Base-by-base conservation (phyloP, 345 rosid species). In the Sapria himalayana region DNA sequence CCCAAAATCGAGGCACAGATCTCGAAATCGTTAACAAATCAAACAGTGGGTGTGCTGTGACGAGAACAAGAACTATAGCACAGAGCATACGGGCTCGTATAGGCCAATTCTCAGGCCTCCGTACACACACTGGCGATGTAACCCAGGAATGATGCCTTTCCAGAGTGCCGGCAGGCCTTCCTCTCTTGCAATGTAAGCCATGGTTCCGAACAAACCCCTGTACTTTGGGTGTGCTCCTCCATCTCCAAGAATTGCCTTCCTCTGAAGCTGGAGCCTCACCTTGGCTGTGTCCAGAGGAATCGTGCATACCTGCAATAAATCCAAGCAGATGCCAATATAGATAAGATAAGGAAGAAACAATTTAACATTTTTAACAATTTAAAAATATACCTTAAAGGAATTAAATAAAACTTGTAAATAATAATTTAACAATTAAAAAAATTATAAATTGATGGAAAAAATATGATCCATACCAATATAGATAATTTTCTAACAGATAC, bases 251-350 rank as follows among this genome's bases (percentile, higher is more conserved):
- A 58, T 49, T 22, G 70, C 67, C 50, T 66, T 72, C 60, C 78
- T 76, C 48, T 91, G 99, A 37, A 91, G 95, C 73, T 91, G 99
- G 48, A 91, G 99, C 69, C 99, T 77, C 29, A 91, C 99, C 64
- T 91, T 84, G 21, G 99, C 99, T 60, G 92, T 80, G 62, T 84
- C 95, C 69, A 91, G 52, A 11, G 99, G 99, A 65, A 91, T 84
- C 4, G 99, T 91, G 44, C 92, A 84, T 24, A 80, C 60, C 99
- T 91, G 62, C 49, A 63, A 35, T 52, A 37, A 21, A 39, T 41
- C 41, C 19, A 12, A 45, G 25, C 31, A 37, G 12, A 36, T 19
- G 42, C 7, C 7, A 15, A 36, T 23, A 41, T 22, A 33, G 29
- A 43, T 22, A 19, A 21, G 32, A n/a, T 37, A 5, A 19, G 29